Evolutionary conservation across 2,329 filamentous ascomycete species (phyloP).

Genomic region (Endothia cerciana): DNA sequence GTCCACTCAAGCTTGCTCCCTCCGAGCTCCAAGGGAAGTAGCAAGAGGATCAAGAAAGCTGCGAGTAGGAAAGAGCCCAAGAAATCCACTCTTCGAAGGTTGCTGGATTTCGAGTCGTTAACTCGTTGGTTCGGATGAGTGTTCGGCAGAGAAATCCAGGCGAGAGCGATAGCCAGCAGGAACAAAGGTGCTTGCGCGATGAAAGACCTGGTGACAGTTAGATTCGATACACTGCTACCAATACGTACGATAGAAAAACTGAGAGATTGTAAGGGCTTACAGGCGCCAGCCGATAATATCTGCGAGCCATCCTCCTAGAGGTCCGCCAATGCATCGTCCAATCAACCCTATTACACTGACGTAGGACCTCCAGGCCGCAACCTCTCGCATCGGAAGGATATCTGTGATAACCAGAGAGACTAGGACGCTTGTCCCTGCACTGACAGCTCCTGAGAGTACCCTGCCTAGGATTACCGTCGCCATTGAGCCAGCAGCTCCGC

Average conservation of each 20-base stretch:
- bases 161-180: constrained; percentile 49
- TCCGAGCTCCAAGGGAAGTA: constrained; percentile 46
- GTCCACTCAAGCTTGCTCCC: constrained; percentile 45
- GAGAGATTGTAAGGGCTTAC: constrained; percentile 40
- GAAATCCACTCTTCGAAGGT: constrained; percentile 61
- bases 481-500: constrained; percentile 51
- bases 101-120: constrained; percentile 32
- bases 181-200: constrained; percentile 60
- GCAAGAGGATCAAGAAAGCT: constrained; percentile 40
- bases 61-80: constrained; percentile 54
- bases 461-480: constrained; percentile 54
- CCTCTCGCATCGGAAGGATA: constrained; percentile 54
- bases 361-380: constrained; percentile 58
- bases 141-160: constrained; percentile 42
- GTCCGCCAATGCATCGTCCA: constrained; percentile 56
- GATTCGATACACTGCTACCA: background rate
- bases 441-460: constrained; percentile 55
- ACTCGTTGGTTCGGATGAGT: constrained; percentile 17
- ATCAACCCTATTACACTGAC: constrained; percentile 56
- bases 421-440: constrained; percentile 54
- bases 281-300: constrained; percentile 70
- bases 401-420: constrained; percentile 58
- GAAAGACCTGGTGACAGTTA: constrained; percentile 50
- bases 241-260: background rate
- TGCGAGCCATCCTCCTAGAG: constrained; percentile 62